These are phyloP conservation scores for Blastobotrys serpentis DNA, from an alignment of 1,139 yeast species.

Conservation along the genomic window DNA sequence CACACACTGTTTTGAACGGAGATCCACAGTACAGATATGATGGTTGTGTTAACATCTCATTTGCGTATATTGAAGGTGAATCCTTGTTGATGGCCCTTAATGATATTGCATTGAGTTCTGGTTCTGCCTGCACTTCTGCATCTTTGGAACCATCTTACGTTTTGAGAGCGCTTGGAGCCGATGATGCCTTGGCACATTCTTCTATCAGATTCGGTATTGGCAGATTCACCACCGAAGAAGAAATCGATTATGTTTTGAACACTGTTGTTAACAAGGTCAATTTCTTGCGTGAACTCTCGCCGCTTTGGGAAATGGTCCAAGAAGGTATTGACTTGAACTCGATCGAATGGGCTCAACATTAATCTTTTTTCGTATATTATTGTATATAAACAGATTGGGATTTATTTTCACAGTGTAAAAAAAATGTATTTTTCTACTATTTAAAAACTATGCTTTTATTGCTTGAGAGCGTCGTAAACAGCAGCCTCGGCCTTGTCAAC, in stretches of 20 bases:
- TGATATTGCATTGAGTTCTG: conserved; percentile 93
- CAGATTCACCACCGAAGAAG: conserved; percentile 94
- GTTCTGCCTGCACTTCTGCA: conserved; percentile 99
- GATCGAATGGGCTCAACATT: conserved; percentile 98
- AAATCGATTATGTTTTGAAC: conserved; percentile 85
- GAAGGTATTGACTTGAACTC: conserved; percentile 93
- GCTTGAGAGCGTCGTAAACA: background rate
- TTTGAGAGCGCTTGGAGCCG: conserved; percentile 94
- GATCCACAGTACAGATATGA: conserved; percentile 70
- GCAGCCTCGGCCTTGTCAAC: conserved; percentile 4
- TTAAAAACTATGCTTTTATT: too few species aligned
- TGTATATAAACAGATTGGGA: background rate
- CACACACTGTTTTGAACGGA: conserved; percentile 89
- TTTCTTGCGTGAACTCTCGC: conserved; percentile 87
- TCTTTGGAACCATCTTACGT: conserved; percentile 97
- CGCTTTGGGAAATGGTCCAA: conserved; percentile 99
- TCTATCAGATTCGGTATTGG: conserved; percentile 97
- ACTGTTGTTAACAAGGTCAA: conserved; percentile 89
- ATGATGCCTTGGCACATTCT: conserved; percentile 97
- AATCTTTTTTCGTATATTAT: conserved; percentile 19
- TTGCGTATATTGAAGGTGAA: conserved; percentile 98
- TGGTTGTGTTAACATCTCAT: conserved; percentile 95
- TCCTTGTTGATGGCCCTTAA: conserved; percentile 95
- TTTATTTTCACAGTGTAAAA: background rate
- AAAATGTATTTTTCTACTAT: too few species aligned